Evolutionary conservation across 371 early-diverging fungal genomes (phyloP).

Genomic region (Mortierella sp.): DNA sequence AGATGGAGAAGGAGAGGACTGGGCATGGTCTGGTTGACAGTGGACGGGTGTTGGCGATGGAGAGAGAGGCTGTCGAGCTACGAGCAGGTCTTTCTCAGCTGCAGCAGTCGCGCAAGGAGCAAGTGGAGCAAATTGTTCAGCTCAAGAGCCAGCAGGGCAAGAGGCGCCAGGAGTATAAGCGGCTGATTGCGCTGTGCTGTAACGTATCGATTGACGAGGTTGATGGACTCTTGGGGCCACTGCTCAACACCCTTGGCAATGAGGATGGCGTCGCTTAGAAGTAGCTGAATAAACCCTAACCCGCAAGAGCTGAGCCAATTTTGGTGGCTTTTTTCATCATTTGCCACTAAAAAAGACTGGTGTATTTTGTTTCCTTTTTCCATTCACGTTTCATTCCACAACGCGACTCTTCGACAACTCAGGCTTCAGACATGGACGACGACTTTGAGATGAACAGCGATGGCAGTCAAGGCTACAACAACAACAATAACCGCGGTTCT

Average conservation of each 20-base stretch:
- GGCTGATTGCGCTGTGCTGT: slow-evolving; percentile 84
- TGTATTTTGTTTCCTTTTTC: background rate
- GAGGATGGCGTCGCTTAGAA: slow-evolving; percentile 23
- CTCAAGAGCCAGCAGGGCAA: slow-evolving; percentile 56
- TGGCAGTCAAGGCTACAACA: slow-evolving; percentile 18
- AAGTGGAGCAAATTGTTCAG: slow-evolving; percentile 50
- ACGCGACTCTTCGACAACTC: background rate
- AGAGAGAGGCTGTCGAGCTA: slow-evolving; percentile 42
- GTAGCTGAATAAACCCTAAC: background rate
- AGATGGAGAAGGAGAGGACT: slow-evolving; percentile 17
- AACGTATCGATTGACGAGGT: slow-evolving; percentile 77
- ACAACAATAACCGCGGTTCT: background rate
- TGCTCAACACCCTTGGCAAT: slow-evolving; percentile 61
- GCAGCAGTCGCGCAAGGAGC: slow-evolving; percentile 46
- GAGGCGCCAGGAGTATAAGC: slow-evolving; percentile 68
- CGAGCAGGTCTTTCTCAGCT: slow-evolving; percentile 17
- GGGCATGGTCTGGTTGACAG: slow-evolving; percentile 3
- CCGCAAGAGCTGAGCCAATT: background rate
- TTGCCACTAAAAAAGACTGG: slow-evolving; percentile 3
- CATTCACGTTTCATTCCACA: background rate
- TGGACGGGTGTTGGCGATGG: slow-evolving; percentile 27
- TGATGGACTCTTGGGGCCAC: slow-evolving; percentile 74
- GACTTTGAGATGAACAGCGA: slow-evolving; percentile 35
- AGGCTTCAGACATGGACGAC: slow-evolving; percentile 12
- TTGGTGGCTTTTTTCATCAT: background rate